Conservation (phyloP, 495 filamentous ascomycete genomes). For the Neurospora cerealis region DNA sequence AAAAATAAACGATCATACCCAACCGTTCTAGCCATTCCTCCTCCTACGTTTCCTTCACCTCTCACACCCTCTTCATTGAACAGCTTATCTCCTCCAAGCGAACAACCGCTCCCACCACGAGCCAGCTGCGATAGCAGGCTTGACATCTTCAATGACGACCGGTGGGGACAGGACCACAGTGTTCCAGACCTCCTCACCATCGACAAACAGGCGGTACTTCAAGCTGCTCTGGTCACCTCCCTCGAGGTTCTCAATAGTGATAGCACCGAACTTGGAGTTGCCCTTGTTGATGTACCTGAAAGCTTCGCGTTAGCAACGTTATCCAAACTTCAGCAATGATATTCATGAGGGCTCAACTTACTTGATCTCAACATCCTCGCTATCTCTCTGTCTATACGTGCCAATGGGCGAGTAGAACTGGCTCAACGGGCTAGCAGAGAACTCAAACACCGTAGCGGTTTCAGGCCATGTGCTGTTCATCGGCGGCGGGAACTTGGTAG, state of each 20-base stretch:
- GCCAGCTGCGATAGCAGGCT: constrained; percentile 4
- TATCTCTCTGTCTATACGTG: constrained; percentile 69
- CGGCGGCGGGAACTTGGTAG: constrained; percentile 77
- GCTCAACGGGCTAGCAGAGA: constrained; percentile 75
- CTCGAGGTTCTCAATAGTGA: constrained; percentile 68
- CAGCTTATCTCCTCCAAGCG: background rate
- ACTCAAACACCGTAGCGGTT: constrained; percentile 65
- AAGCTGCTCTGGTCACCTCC: constrained; percentile 51
- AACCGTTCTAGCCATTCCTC: background rate
- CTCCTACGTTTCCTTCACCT: background rate
- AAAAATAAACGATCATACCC: background rate
- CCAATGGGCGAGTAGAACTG: constrained; percentile 89
- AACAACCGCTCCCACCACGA: constrained; percentile 32
- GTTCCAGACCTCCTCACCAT: constrained; percentile 70
- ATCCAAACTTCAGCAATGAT: background rate
- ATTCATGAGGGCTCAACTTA: constrained; percentile 25
- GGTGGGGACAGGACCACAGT: constrained; percentile 47
- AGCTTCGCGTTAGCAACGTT: constrained; percentile 2
- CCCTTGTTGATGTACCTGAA: constrained; percentile 69
- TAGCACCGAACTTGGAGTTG: constrained; percentile 80
- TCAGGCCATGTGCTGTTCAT: constrained; percentile 43
- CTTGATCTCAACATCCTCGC: constrained; percentile 71
- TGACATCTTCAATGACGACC: constrained; percentile 4
- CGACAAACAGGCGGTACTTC: constrained; percentile 73
- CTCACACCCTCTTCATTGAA: background rate